Evolutionary conservation across 2,329 filamentous ascomycete genomes (phyloP).

Genomic region (Herpotrichia juniperi): DNA sequence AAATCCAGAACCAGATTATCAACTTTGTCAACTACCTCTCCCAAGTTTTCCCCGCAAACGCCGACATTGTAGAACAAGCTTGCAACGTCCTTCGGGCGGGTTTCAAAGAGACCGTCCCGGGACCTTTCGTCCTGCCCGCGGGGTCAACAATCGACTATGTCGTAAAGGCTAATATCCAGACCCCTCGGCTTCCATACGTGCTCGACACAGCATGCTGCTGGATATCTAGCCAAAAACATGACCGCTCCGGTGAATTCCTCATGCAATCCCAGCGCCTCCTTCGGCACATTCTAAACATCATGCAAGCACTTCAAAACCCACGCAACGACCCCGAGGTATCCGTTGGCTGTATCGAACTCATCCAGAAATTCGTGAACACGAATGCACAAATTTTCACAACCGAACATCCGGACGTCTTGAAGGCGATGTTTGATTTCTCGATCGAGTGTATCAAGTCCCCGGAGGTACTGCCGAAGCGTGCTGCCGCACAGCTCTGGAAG

Average conservation of each 20-base stretch:
- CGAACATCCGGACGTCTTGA: slow-evolving; percentile 62
- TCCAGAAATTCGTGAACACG: slow-evolving; percentile 67
- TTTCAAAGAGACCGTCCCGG: slow-evolving; percentile 75
- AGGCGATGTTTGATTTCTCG: slow-evolving; percentile 74
- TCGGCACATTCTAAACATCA: slow-evolving; percentile 66
- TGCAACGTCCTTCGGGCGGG: slow-evolving; percentile 76
- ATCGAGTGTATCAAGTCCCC: slow-evolving; percentile 72
- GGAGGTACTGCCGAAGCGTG: slow-evolving; percentile 77
- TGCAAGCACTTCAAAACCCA: slow-evolving; percentile 67
- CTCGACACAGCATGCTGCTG: slow-evolving; percentile 76
- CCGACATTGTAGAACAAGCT: slow-evolving; percentile 73
- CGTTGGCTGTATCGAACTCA: slow-evolving; percentile 75
- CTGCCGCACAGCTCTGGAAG: slow-evolving; percentile 75
- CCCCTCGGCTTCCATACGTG: slow-evolving; percentile 70
- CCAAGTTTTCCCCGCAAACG: slow-evolving; percentile 62
- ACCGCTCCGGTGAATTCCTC: slow-evolving; percentile 47
- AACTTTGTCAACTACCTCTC: slow-evolving; percentile 57
- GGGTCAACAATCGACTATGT: slow-evolving; percentile 71
- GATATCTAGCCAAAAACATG: slow-evolving; percentile 50
- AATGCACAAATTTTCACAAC: slow-evolving; percentile 68
- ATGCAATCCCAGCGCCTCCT: slow-evolving; percentile 48
- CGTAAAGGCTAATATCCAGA: slow-evolving; percentile 62
- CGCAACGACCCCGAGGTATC: slow-evolving; percentile 73
- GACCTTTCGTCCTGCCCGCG: slow-evolving; percentile 77
- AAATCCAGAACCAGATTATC: slow-evolving; percentile 59